Evolutionary conservation across 768 basidiomycete species (phyloP), one percentile per base, ranked within the genome.

Genomic region (Leccinum longicurvipes): DNA sequence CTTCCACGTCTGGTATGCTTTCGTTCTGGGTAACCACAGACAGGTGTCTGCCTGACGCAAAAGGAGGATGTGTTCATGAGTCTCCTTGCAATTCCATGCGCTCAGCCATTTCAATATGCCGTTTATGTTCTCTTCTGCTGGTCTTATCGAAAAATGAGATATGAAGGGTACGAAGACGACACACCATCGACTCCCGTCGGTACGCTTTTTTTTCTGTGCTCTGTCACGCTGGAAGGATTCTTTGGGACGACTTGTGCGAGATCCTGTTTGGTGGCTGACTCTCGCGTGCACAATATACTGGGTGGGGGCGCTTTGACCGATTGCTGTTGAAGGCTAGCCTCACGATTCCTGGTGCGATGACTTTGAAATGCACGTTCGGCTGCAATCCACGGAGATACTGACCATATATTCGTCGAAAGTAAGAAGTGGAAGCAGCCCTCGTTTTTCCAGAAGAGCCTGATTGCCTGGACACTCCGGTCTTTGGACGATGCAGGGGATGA

Each of bases 351-450:
- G 21, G 10, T 3, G 12, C 19, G 42, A 44, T 44, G 42, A 44
- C n/a, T n/a, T n/a, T 44, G 19, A 42, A 14, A 19, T 21, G 21
- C 42, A 23, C 42, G 21, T n/a, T 39, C n/a, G n/a, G 17, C 10
- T 19, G 36, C 36, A n/a, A n/a, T n/a, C n/a, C n/a, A n/a, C n/a
- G n/a, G 21, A 23, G 42, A 44, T 21, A 24, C 42, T 44, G 21
- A 19, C 42, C 42, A 44, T 6, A 44, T n/a, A 0, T 60, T 62
- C 6, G 47, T 46, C 9, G 54, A 28, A 31, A 63, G 54, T 23
- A 63, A 48, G 23, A 52, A 57, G 45, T 55, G 62, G 17, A 63
- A 63, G 31, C 53, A 55, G 11, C n/a, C 9, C 10, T 50, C 14
- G 9, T 25, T 32, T 5, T 17, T 54, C 10, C 24, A 6, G 7